These are phyloP conservation scores for Selenicereus undatus DNA, from an alignment of 148 eudicot genomes.

Conservation along the genomic window DNA sequence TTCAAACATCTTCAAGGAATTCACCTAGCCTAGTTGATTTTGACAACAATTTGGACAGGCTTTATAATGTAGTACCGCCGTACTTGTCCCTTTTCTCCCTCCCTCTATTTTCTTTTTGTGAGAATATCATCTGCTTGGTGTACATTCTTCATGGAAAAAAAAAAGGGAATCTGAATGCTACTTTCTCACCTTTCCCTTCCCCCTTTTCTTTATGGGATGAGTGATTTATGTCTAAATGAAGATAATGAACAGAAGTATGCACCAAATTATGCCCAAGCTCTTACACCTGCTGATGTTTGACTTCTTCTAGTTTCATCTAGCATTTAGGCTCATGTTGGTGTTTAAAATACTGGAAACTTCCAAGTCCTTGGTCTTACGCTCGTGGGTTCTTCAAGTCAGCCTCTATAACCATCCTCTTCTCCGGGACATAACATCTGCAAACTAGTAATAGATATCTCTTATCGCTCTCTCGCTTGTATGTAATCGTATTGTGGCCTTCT, in stretches of 20 bases:
- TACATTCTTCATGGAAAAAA: neutral
- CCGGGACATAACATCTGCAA: neutral
- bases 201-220: neutral
- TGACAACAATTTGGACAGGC: too few relatives aligned
- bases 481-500: neutral
- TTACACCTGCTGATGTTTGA: too few relatives aligned
- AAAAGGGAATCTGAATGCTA: neutral
- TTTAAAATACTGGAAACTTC: too few relatives aligned
- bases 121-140: too few relatives aligned
- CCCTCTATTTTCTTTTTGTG: too few relatives aligned
- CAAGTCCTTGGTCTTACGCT: too few relatives aligned
- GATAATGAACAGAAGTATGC: neutral
- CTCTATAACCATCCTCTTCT: neutral
- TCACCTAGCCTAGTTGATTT: too few relatives aligned
- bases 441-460: neutral
- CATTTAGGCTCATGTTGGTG: neutral
- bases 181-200: too few relatives aligned
- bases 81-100: too few relatives aligned
- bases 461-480: neutral
- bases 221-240: neutral
- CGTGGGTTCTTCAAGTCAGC: too few relatives aligned
- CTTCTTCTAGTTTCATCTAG: neutral
- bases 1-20: too few relatives aligned
- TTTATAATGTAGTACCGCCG: too few relatives aligned
- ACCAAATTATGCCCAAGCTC: neutral